Percentiles rank a stretch among this genome's conserved stretches.
phyloP scores from a whole-genome alignment of 2,329 filamentous ascomycete species.

The Pseudocercospora pini-densiflorae region DNA sequence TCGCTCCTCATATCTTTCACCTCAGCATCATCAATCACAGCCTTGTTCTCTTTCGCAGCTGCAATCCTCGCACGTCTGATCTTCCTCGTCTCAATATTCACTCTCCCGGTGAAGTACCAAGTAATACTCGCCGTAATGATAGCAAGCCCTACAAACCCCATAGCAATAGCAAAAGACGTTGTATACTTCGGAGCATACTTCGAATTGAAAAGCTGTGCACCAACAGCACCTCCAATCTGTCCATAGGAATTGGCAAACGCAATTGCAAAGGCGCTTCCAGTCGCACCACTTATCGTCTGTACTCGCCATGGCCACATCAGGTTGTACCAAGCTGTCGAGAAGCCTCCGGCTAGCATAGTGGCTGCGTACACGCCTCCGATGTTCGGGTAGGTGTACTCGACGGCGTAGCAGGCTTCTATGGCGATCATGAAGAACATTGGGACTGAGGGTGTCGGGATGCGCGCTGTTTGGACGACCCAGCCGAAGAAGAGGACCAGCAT shows the following conservation, averaged over 20 bases:
- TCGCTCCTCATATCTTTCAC: background rate
- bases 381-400: conserved; percentile 14
- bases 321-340: conserved; percentile 12
- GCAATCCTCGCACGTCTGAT: conserved; percentile 11
- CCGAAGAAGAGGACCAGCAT: conserved; percentile 4
- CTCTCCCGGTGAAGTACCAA: conserved; percentile 5
- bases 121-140: conserved; percentile 8
- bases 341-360: conserved; percentile 15
- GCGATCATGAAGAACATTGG: conserved; percentile 13
- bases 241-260: conserved; percentile 19
- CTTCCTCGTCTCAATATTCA: conserved; percentile 15
- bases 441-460: background rate
- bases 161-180: conserved; percentile 15
- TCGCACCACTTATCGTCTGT: conserved; percentile 16
- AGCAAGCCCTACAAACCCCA: conserved; percentile 16
- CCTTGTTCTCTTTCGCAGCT: conserved; percentile 11
- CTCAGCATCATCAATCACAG: conserved; percentile 16
- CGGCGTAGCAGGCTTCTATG: conserved; percentile 21
- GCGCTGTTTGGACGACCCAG: background rate
- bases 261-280: conserved; percentile 19
- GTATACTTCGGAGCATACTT: conserved; percentile 14
- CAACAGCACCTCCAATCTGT: conserved; percentile 57
- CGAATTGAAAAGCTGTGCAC: conserved; percentile 42
- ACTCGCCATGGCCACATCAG: conserved; percentile 26
- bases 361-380: conserved; percentile 21